Conservation (phyloP, 2,329 filamentous ascomycete species). For the Aureobasidium leucospermi region DNA sequence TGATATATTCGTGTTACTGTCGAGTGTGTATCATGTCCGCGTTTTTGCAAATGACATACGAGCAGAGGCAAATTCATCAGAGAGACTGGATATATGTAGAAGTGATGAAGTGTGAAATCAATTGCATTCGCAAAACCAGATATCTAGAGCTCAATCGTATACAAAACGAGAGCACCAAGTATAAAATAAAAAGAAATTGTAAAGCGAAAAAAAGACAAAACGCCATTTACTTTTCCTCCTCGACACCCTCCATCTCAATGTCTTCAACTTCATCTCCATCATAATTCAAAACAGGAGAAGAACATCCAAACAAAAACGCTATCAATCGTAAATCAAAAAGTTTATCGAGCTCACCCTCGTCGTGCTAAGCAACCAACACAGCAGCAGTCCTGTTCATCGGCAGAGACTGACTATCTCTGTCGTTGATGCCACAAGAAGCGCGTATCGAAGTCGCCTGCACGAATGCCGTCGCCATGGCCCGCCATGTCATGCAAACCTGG, state of each 20-base stretch:
- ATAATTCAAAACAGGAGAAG: not conserved
- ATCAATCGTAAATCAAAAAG: not conserved
- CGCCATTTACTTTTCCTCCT: not conserved
- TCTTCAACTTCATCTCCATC: not conserved
- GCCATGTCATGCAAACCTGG: not conserved
- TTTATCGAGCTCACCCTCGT: constrained; percentile 12
- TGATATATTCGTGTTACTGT: too few species aligned
- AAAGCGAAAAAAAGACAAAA: not conserved
- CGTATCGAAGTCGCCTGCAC: not conserved
- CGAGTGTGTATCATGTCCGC: too few species aligned
- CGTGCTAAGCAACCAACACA: constrained; percentile 5
- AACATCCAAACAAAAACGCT: not conserved
- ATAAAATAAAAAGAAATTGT: not conserved
- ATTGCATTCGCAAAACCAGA: too few species aligned
- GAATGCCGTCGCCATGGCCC: not conserved
- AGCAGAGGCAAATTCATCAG: too few species aligned
- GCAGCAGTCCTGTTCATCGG: not conserved
- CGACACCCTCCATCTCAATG: not conserved
- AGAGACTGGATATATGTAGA: too few species aligned
- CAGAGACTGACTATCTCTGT: not conserved
- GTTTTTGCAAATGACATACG: too few species aligned
- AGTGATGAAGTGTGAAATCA: too few species aligned
- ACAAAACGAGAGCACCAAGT: too few species aligned
- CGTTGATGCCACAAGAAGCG: not conserved
- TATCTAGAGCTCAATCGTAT: too few species aligned